Conservation (phyloP, 768 basidiomycete species). For the Hysterangium stoloniferum region DNA sequence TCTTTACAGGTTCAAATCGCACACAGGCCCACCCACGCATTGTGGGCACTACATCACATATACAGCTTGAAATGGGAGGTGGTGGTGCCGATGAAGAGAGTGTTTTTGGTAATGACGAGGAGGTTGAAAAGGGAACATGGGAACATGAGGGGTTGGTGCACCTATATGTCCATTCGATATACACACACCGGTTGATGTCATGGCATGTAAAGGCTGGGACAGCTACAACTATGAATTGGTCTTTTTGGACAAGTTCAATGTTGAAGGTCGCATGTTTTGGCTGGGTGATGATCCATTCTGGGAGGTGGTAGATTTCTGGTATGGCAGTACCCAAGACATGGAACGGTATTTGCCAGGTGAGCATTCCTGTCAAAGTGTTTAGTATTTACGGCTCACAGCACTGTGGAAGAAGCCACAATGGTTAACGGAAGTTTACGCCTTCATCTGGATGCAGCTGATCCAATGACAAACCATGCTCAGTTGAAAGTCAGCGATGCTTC, state of each 20-base stretch:
- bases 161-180: too few species aligned
- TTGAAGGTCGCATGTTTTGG: slow-evolving; percentile 62
- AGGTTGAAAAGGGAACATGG: too few species aligned
- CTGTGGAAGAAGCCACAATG: too few species aligned
- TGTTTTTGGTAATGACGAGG: too few species aligned
- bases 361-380: too few species aligned
- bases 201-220: slow-evolving; percentile 64
- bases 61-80: too few species aligned
- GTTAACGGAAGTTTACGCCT: slow-evolving; percentile 58
- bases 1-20: too few species aligned
- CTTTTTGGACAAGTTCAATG: slow-evolving; percentile 79
- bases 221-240: slow-evolving; percentile 59
- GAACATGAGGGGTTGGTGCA: too few species aligned
- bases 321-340: slow-evolving; percentile 57
- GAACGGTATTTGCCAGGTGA: slow-evolving; percentile 67
- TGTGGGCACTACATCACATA: too few species aligned
- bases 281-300: slow-evolving; percentile 62
- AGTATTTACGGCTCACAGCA: too few species aligned
- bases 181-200: slow-evolving; percentile 55
- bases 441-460: slow-evolving; percentile 41
- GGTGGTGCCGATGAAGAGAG: too few species aligned
- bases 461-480: slow-evolving; percentile 41
- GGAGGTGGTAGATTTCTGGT: slow-evolving; percentile 70
- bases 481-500: slow-evolving; percentile 65
- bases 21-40: too few species aligned